phyloP scores from a whole-genome alignment of 306 rosid species.

The Nissolia schottii region DNA sequence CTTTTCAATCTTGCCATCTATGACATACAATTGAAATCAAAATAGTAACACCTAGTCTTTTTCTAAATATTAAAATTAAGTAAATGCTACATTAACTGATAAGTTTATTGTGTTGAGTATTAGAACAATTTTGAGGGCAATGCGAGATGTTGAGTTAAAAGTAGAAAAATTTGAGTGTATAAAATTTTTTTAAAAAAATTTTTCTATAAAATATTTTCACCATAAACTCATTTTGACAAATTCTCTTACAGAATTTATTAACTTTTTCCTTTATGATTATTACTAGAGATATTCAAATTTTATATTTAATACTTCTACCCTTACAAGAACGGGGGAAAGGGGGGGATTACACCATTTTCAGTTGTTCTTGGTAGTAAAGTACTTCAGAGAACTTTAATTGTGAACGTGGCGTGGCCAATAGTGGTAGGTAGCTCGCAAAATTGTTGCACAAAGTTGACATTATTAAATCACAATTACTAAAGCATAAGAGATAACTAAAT shows the following conservation, averaged over 20 bases:
- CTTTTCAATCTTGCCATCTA: not conserved
- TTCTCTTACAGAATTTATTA: too few species aligned
- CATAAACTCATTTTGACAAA: too few species aligned
- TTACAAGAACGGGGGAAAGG: not conserved
- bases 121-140: too few species aligned
- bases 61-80: too few species aligned
- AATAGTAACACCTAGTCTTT: not conserved
- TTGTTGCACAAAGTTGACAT: not conserved
- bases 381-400: not conserved
- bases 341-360: too few species aligned
- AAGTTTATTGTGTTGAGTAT: too few species aligned
- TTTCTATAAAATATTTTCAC: too few species aligned
- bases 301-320: not conserved
- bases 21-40: too few species aligned
- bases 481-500: not conserved
- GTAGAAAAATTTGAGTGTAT: too few species aligned
- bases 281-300: not conserved
- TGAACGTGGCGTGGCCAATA: not conserved
- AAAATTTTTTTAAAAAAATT: too few species aligned
- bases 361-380: not conserved
- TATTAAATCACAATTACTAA: not conserved
- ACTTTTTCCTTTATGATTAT: too few species aligned
- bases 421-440: not conserved
- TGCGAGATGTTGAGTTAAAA: too few species aligned
- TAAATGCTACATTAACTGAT: not conserved